phyloP scores from a whole-genome alignment of 768 basidiomycete genomes.

The Nidula microcarpa region DNA sequence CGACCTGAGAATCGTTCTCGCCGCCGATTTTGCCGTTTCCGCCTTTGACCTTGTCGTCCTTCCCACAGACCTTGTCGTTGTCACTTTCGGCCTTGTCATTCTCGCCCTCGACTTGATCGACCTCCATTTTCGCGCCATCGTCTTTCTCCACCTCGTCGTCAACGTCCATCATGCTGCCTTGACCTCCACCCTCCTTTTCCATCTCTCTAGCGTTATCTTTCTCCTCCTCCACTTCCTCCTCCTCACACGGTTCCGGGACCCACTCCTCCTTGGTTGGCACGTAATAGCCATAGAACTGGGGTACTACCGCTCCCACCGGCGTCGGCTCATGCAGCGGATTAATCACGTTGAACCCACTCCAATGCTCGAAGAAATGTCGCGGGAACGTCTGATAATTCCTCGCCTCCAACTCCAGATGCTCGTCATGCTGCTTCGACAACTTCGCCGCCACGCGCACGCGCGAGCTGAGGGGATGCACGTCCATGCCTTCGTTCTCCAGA shows the following conservation, averaged over 20 bases:
- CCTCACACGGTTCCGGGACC: background rate
- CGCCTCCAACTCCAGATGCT: constrained; percentile 36
- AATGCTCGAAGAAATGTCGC: constrained; percentile 42
- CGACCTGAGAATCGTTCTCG: too few species aligned
- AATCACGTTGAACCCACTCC: constrained; percentile 44
- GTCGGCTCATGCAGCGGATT: constrained; percentile 38
- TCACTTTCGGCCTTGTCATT: too few species aligned
- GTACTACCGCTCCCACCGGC: constrained; percentile 48
- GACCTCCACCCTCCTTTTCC: too few species aligned
- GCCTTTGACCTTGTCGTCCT: too few species aligned
- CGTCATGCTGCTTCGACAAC: constrained; percentile 33
- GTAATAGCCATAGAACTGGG: constrained; percentile 68
- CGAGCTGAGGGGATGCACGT: constrained; percentile 26
- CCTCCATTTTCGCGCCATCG: too few species aligned
- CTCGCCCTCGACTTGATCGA: too few species aligned
- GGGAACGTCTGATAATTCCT: constrained; percentile 43
- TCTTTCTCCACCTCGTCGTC: too few species aligned
- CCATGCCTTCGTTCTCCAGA: constrained; percentile 1
- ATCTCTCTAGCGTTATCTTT: too few species aligned
- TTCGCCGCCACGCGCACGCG: constrained; percentile 42
- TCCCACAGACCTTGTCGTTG: too few species aligned
- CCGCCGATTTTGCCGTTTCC: too few species aligned
- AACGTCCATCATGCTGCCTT: too few species aligned
- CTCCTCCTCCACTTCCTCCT: too few species aligned
- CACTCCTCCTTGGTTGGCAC: constrained; percentile 11